Evolutionary conservation across 2,329 filamentous ascomycete species (phyloP).

Genomic region (Camillea tinctor): DNA sequence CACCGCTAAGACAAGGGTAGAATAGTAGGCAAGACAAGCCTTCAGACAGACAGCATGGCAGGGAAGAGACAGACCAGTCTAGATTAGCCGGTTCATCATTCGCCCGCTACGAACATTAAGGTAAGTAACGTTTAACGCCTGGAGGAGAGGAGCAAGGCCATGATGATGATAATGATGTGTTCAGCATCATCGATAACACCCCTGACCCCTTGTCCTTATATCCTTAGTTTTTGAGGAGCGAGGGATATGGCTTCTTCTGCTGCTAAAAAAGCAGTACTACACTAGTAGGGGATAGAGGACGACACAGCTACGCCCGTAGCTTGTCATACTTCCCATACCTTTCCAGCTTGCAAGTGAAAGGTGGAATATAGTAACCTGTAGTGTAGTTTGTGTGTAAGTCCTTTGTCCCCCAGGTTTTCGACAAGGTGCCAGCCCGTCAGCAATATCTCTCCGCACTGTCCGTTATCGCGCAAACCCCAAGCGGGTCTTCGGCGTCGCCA

Average conservation of each 20-base stretch:
- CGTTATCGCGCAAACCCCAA: background rate
- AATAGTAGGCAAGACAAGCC: too few relatives aligned
- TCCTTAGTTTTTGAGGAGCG: background rate
- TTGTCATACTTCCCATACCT: background rate
- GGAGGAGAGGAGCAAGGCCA: too few relatives aligned
- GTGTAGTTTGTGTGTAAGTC: too few relatives aligned
- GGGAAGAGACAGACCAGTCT: background rate
- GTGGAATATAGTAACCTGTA: background rate
- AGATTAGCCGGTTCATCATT: background rate
- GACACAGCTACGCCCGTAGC: background rate
- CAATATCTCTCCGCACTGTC: background rate
- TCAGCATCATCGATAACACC: background rate
- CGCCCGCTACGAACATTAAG: background rate
- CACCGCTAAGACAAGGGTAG: slow-evolving; percentile 6
- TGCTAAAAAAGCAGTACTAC: background rate
- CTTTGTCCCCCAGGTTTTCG: background rate
- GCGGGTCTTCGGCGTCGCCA: slow-evolving; percentile 14
- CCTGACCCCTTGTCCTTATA: background rate
- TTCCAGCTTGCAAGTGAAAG: background rate
- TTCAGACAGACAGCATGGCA: too few relatives aligned
- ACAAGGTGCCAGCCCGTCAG: background rate
- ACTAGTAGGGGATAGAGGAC: background rate
- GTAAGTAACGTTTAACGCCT: too few relatives aligned
- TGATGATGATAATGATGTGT: background rate
- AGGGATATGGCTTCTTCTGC: background rate